Evolutionary conservation across 345 rosid species (phyloP), one percentile per base, ranked within the genome.

Genomic region (Salix purpurea): DNA sequence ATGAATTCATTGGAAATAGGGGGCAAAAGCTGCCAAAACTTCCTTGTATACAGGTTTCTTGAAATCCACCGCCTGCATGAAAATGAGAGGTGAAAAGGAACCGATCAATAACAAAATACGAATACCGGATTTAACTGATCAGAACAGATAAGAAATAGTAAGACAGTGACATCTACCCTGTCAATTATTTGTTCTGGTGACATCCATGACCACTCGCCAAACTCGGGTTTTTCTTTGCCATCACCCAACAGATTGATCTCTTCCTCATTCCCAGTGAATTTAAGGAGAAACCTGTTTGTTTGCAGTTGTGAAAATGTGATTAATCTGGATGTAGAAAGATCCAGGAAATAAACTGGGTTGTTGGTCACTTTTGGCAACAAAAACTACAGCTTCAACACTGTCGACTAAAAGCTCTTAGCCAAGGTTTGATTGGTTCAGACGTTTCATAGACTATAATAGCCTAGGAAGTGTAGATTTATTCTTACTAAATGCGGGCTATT

Each of bases 161-260:
- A 2, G 12, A 6, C 21, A 48, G 58, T 52, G 23, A 82, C 36
- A 15, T 62, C 30, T 12, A 85, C 97, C 40, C 75, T 90, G 69
- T 92, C 90, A 40, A 90, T 70, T 50, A 92, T 50, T 83, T 93
- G 86, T 42, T 90, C 90, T 3, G 93, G 94, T 7, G 91, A 83
- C 81, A 90, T 81, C 99, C 99, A 92, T 6, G 87, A 80, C 97
- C 98, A 92, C 76, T 88, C 86, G 3, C 97, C 93, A 71, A 96
- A 96, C 86, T 96, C 98, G 1, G 99, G 92, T 83, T 91, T 90
- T 90, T 96, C 99, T 23, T 84, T 83, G 73, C 93, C 92, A 71
- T 93, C 97, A 32, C 98, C 99, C 78, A 86, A 74, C 82, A 93
- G 97, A 86, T 92, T 90, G 79, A 96, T 82, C 81, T 92, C 99